Percentiles rank a stretch among this genome's conserved stretches.
phyloP scores from a whole-genome alignment of 148 eudicot species.

The Camellia japonica region DNA sequence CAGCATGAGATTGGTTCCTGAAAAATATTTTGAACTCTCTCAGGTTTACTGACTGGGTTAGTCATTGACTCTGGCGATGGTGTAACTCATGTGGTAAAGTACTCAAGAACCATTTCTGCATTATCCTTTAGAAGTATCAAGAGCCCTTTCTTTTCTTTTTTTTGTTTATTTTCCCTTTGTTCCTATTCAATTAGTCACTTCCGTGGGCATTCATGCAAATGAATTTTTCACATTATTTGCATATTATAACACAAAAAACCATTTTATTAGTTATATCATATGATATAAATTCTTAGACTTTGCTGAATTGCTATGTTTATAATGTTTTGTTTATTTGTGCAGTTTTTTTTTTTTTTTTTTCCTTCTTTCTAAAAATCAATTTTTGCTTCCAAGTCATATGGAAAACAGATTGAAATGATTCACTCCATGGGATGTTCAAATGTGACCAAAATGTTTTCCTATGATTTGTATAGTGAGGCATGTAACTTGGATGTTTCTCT shows the following conservation, averaged over 20 bases:
- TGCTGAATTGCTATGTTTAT: not conserved
- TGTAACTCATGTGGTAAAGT: constrained; percentile 90
- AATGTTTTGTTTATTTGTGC: not conserved
- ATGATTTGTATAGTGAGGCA: not conserved
- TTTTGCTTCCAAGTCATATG: not conserved
- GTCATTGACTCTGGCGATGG: constrained; percentile 99
- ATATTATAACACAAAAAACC: not conserved
- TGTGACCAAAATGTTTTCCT: not conserved
- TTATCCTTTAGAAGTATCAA: constrained; percentile 3
- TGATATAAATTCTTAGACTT: not conserved
- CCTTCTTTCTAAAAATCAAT: not conserved
- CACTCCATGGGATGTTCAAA: not conserved
- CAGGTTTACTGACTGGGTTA: constrained; percentile 89
- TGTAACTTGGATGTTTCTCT: not conserved
- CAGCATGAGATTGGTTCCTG: not conserved
- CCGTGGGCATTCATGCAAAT: not conserved
- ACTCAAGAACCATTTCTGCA: not conserved
- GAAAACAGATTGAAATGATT: not conserved
- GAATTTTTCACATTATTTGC: not conserved
- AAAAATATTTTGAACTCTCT: constrained; percentile 5
- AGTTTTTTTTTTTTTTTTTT: not conserved
- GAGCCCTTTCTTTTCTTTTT: not conserved
- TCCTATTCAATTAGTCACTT: too few species aligned
- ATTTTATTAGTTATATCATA: not conserved
- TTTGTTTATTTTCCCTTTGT: not conserved